Conservation (phyloP, 2,329 filamentous ascomycete genomes). For the Ascochyta koolunga region DNA sequence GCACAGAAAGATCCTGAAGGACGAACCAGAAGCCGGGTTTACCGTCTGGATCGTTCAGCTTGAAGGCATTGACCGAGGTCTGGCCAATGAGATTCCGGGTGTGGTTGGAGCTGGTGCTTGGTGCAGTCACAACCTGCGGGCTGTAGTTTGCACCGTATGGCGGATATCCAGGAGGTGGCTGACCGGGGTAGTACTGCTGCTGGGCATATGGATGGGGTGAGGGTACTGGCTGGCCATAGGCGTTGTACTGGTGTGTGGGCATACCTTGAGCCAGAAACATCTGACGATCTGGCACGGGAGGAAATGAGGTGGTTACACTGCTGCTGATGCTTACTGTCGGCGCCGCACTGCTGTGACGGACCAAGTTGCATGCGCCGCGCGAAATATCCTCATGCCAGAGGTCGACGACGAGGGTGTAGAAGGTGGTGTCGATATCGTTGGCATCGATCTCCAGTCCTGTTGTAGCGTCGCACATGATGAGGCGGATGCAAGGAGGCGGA, state of each 20-base stretch:
- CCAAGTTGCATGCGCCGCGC: conserved; percentile 68
- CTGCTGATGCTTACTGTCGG: conserved; percentile 76
- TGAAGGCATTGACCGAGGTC: conserved; percentile 85
- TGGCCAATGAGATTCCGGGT: conserved; percentile 94
- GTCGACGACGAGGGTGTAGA: conserved; percentile 72
- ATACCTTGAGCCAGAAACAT: conserved; percentile 27
- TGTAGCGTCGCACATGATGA: conserved; percentile 75
- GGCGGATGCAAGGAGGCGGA: conserved; percentile 86
- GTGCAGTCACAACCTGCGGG: conserved; percentile 27
- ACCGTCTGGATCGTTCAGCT: conserved; percentile 76
- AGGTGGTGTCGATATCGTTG: conserved; percentile 72
- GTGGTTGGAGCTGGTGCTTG: conserved; percentile 66
- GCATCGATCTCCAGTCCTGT: conserved; percentile 84
- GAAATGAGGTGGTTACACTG: conserved; percentile 79
- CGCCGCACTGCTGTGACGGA: conserved; percentile 67
- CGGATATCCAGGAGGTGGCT: conserved; percentile 30
- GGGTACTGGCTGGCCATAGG: conserved; percentile 47
- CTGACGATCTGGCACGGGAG: conserved; percentile 55
- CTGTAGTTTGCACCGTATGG: conserved; percentile 16
- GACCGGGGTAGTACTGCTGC: conserved; percentile 12
- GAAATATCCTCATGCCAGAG: conserved; percentile 68
- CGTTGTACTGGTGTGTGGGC: conserved; percentile 41
- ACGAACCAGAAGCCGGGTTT: conserved; percentile 96
- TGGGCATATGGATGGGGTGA: conserved; percentile 12
- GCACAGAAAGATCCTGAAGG: conserved; percentile 90